Base-by-base conservation (phyloP, 2,329 filamentous ascomycete genomes). In the Aspergillus uvarum region DNA sequence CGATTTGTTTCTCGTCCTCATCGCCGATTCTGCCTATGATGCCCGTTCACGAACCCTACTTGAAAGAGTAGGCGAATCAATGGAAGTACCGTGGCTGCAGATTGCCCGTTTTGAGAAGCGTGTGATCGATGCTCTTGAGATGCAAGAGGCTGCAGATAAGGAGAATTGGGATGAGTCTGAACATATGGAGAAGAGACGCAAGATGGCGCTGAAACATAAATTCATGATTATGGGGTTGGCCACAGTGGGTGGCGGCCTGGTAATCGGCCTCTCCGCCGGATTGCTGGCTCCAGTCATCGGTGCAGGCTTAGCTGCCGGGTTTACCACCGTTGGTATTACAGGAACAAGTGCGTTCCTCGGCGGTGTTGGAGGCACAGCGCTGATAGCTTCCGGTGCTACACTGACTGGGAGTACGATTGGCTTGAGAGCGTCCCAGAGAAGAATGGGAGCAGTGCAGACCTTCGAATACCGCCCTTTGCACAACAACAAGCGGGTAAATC, bases 151-250 rank as follows among this genome's bases (percentile, higher is more conserved):
- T 51, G 91, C 92, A 5, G 90, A 92, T 64, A 96, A 94, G 70
- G 95, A 99, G 77, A 96, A 94, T 64, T 99, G 95, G 95, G 96
- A 97, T 66, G 95, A 99, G 74, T 89, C 95, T 11, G 91, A 96
- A 65, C 92, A 98, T 73, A 92, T 98, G 83, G 92, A 96, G 74
- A 85, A 82, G 60, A 86, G 95, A 51, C 85, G 91, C 54, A 96
- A 97, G 74, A 79, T 86, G 70, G 91, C 91, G 1, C 81, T 93
- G 61, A 96, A 90, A 73, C 87, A 87, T 67, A 88, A 93, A 69
- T 92, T 96, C 71, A 87, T 96, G 73, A 90, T 97, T 80, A 97
- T 99, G 93, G 95, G 95, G 10, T 81, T 99, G 58, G 96, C 95
- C 26, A 99, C 95, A 0, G 95, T 98, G 8, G 95, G 95, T 58